phyloP scores from a whole-genome alignment of 2,329 filamentous ascomycete species.

The Beauveria sp. region DNA sequence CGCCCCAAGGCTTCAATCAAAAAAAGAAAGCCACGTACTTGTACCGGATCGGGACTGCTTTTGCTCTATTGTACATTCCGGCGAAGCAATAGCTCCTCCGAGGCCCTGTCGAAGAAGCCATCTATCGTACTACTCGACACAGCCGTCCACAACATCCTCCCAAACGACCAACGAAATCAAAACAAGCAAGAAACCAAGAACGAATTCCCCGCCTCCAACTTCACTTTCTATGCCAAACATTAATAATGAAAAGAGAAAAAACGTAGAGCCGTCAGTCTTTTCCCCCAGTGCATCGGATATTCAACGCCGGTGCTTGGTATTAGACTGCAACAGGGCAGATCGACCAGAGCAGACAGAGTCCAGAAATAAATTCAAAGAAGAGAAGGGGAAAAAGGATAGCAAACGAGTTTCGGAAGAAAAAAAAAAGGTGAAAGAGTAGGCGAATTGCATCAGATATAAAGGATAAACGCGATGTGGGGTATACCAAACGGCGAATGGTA shows the following conservation, averaged over 20 bases:
- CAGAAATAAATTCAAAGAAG: background rate
- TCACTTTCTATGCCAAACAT: conserved; percentile 11
- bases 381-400: background rate
- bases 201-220: background rate
- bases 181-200: background rate
- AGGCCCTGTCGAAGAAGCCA: background rate
- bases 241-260: conserved; percentile 5
- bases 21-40: background rate
- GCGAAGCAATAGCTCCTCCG: background rate
- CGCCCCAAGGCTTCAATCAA: background rate
- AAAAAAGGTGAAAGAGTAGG: background rate
- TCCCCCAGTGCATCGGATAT: background rate
- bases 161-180: background rate
- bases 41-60: background rate
- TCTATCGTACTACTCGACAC: background rate
- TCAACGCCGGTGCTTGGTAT: background rate
- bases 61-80: conserved; percentile 5
- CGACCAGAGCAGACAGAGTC: background rate
- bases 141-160: background rate
- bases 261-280: background rate
- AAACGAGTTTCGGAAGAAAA: background rate
- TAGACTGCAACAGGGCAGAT: background rate
- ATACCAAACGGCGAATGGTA: conserved; percentile 19
- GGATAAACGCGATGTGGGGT: conserved; percentile 16
- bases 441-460: background rate